A percentile compares a stretch with the other conserved stretches of the same genome.
Evolutionary conservation across 2,329 filamentous ascomycete genomes (phyloP).

Genomic region (Sporothrix brunneoviolacea): DNA sequence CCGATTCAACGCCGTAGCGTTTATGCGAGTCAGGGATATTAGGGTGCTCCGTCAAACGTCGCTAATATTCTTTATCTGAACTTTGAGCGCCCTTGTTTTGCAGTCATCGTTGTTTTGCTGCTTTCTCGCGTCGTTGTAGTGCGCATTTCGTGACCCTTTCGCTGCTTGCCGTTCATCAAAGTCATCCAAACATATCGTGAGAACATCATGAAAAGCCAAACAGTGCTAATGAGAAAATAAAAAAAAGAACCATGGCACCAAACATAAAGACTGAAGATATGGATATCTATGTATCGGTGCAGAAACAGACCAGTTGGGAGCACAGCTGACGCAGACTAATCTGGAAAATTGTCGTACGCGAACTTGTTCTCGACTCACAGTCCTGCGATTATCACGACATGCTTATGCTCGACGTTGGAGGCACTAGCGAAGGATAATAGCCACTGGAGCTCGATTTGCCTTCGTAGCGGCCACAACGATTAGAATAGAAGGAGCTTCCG

Average conservation of each 20-base stretch:
- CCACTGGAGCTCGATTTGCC: slow-evolving; percentile 45
- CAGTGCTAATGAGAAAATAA: not conserved
- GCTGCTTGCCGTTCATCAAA: not conserved
- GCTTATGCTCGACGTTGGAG: slow-evolving; percentile 40
- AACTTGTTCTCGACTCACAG: no score
- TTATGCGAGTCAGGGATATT: no score
- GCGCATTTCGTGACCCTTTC: not conserved
- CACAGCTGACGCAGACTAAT: no score
- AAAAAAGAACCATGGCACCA: not conserved
- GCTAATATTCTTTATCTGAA: no score
- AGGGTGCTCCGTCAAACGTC: no score
- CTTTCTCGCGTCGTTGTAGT: not conserved
- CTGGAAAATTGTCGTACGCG: no score
- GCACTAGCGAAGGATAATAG: slow-evolving; percentile 46
- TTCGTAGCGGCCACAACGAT: slow-evolving; percentile 45
- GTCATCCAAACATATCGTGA: slow-evolving; percentile 7
- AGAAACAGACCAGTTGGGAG: no score
- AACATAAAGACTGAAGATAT: not conserved
- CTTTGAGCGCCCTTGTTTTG: no score
- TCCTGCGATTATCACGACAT: slow-evolving; percentile 27
- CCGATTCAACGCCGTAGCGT: no score
- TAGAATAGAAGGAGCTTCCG: slow-evolving; percentile 32
- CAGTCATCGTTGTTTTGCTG: no score
- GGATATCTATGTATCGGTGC: not conserved
- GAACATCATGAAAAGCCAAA: not conserved